Evolutionary conservation across 768 basidiomycete species (phyloP), one percentile per base, ranked within the genome.

Genomic region (Panaeolus cyanescens): DNA sequence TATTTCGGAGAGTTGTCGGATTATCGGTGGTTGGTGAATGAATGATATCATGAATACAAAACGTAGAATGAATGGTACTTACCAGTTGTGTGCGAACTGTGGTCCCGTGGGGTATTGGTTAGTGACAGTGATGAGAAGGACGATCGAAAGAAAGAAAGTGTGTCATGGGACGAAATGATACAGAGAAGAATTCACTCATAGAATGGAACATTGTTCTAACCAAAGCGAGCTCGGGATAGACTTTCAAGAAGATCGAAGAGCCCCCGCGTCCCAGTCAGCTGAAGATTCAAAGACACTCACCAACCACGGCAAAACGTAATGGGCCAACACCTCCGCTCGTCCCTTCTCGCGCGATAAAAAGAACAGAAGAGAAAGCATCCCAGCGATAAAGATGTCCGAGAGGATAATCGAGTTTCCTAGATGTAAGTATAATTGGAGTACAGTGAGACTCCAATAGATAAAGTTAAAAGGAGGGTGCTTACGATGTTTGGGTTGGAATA

Each of bases 251-350:
- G 32, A 28, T 10, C 32, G 34, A 54, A 25, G n/a, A 50, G 19
- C 50, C 54, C 61, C 57, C 32, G 32, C 42, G 31, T 40, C 15
- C 22, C 34, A 33, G n/a, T n/a, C 33, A 12, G 12, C 33, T 31
- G 2, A 39, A 12, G 15, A 12, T 34, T 31, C 20, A n/a, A 19
- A 31, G 42, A 39, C 4, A 70, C 74, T 60, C 62, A 83, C 83
- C 28, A 85, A 73, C 82, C 81, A 85, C 8, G 83, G 83, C 9
- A 79, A 62, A 54, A 83, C 66, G 69, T 85, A 85, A 50, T 81
- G 72, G 22, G 69, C 72, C 66, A 73, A 74, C 2, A 78, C 67
- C n/a, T 70, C 67, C 3, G 62, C 54, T 69, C 71, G 77, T 17
- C 81, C 74, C 12, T 65, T 66, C 5, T 33, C 60, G 32, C 71